phyloP scores from a whole-genome alignment of 2,329 filamentous ascomycete genomes.

The Colletotrichum sojae region DNA sequence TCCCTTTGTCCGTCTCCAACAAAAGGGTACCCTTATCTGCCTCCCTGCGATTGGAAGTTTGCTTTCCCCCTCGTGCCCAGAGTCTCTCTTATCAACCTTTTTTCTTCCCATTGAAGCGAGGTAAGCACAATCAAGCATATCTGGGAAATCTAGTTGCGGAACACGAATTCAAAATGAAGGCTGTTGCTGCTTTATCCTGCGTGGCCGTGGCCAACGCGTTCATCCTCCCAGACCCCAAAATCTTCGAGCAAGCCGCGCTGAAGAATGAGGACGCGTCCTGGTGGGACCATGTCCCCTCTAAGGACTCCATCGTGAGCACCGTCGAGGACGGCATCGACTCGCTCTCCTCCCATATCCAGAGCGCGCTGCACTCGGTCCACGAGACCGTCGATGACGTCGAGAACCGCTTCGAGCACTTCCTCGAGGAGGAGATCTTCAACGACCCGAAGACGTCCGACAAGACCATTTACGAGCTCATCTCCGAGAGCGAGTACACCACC shows the following conservation, averaged over 20 bases:
- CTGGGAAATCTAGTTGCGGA: background rate
- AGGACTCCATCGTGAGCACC: conserved; percentile 51
- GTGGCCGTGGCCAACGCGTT: conserved; percentile 65
- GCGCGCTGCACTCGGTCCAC: conserved; percentile 52
- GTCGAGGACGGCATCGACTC: conserved; percentile 50
- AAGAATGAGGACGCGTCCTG: conserved; percentile 49
- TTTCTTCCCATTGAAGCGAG: background rate
- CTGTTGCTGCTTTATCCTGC: conserved; percentile 62
- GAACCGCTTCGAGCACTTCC: conserved; percentile 44
- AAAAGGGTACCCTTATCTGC: conserved; percentile 20
- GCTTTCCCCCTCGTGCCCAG: accelerated
- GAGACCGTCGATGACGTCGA: conserved; percentile 44
- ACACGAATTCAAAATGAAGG: conserved; percentile 55
- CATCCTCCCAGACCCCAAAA: conserved; percentile 65
- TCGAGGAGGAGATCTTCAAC: conserved; percentile 38
- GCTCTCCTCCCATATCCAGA: conserved; percentile 43
- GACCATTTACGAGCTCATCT: conserved; percentile 86
- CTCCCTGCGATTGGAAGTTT: background rate
- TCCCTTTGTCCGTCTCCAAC: background rate
- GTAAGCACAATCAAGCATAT: background rate
- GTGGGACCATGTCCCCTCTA: conserved; percentile 50
- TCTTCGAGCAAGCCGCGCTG: conserved; percentile 58
- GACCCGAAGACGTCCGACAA: conserved; percentile 66
- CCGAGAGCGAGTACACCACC: conserved; percentile 81
- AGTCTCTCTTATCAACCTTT: conserved; percentile 4